Evolutionary conservation across 495 filamentous ascomycete genomes (phyloP).

Genomic region (Tetracladium marchalianum): DNA sequence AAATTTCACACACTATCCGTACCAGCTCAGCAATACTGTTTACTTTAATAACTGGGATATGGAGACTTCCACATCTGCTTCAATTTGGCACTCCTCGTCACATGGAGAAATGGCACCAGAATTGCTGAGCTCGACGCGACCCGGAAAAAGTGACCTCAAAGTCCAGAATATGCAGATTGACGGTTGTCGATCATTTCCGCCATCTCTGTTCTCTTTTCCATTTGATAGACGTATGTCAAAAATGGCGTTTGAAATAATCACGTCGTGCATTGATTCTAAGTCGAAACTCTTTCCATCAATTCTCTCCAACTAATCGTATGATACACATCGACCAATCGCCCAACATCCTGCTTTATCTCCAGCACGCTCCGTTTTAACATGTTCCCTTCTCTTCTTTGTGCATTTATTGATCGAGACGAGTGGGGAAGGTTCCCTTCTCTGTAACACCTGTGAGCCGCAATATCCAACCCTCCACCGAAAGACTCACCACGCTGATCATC

Average conservation of each 20-base stretch:
- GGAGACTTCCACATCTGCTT: too few species aligned
- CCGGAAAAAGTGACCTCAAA: too few species aligned
- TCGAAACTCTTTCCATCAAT: constrained; percentile 13
- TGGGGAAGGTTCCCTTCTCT: constrained; percentile 92
- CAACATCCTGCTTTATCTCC: constrained; percentile 9
- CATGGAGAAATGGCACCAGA: too few species aligned
- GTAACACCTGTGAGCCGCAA: constrained; percentile 17
- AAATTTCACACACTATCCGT: not conserved
- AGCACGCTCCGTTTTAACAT: not conserved
- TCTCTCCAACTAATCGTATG: constrained; percentile 15
- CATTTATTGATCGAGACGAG: constrained; percentile 47
- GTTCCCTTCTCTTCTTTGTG: constrained; percentile 5
- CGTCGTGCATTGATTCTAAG: not conserved
- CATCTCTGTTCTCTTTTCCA: too few species aligned
- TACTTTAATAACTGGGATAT: too few species aligned
- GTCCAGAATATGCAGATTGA: too few species aligned
- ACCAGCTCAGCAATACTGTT: too few species aligned
- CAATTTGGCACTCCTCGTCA: too few species aligned
- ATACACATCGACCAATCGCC: constrained; percentile 12
- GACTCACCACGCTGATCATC: constrained; percentile 89
- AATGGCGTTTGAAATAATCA: not conserved
- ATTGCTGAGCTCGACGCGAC: too few species aligned
- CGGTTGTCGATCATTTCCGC: too few species aligned
- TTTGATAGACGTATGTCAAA: too few species aligned
- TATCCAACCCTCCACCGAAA: not conserved